Evolutionary conservation across 768 basidiomycete genomes (phyloP).

Genomic region (Lactarius hatsudake): DNA sequence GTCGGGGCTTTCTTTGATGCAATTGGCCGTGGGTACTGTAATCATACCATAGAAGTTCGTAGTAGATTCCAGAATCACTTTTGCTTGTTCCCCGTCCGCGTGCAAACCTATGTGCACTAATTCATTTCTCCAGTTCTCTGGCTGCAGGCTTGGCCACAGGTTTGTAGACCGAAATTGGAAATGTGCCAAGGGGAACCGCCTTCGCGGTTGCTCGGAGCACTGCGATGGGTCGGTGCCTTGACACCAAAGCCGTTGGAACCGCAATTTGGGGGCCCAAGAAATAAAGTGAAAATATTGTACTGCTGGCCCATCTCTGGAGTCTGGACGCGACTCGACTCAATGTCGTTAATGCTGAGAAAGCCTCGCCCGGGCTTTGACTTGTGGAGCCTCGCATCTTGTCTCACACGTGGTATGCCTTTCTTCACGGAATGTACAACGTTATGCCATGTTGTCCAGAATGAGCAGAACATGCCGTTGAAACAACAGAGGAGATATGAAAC

Average conservation of each 20-base stretch:
- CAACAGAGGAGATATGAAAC: not conserved
- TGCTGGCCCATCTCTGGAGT: not conserved
- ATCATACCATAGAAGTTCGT: not conserved
- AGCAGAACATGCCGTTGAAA: not conserved
- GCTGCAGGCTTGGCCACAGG: constrained; percentile 22
- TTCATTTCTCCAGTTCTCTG: not conserved
- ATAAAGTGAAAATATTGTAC: not conserved
- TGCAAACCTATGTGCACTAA: constrained; percentile 20
- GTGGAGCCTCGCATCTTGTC: not conserved
- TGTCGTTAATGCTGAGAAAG: not conserved
- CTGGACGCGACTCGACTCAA: not conserved
- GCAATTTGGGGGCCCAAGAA: not conserved
- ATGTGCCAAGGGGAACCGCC: constrained; percentile 26
- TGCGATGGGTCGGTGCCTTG: constrained; percentile 1
- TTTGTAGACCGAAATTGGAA: constrained; percentile 30
- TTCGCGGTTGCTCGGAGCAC: constrained; percentile 30
- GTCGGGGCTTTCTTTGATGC: not conserved
- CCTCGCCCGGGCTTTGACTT: not conserved
- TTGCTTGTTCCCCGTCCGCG: not conserved
- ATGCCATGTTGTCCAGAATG: too few relatives aligned
- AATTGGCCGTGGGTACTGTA: not conserved
- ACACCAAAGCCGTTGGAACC: not conserved
- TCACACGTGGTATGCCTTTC: not conserved
- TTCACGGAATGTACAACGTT: not conserved
- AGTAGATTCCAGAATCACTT: not conserved